Percentiles rank a stretch among this genome's conserved stretches.
phyloP scores from a whole-genome alignment of 495 filamentous ascomycete species.

The Penicillium desertorum region DNA sequence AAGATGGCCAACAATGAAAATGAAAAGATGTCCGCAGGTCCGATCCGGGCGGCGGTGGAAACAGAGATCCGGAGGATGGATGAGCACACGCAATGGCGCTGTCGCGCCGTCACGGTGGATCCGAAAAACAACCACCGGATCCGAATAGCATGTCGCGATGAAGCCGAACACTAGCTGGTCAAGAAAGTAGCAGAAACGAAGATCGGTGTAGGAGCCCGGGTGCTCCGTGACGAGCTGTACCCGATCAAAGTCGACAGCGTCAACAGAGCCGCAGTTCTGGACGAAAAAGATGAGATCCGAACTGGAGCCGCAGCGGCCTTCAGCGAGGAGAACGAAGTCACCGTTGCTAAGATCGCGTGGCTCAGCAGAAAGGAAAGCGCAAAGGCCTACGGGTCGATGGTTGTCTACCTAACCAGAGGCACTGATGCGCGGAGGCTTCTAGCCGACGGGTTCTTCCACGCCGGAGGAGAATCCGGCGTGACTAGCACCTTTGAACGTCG shows the following conservation, averaged over 20 bases:
- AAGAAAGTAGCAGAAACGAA: slow-evolving; percentile 29
- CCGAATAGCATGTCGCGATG: slow-evolving; percentile 1
- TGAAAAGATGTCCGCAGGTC: too few relatives aligned
- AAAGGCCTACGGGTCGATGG: slow-evolving; percentile 37
- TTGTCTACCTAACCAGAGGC: slow-evolving; percentile 34
- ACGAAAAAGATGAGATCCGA: slow-evolving; percentile 20
- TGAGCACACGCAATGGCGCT: background rate
- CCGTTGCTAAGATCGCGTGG: slow-evolving; percentile 30
- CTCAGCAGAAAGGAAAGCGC: slow-evolving; percentile 31
- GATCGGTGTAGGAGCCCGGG: slow-evolving; percentile 23
- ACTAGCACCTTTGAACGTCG: slow-evolving; percentile 30
- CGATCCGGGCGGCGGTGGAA: too few relatives aligned
- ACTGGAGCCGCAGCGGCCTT: slow-evolving; percentile 19
- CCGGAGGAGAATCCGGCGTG: slow-evolving; percentile 28
- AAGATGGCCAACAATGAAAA: too few relatives aligned
- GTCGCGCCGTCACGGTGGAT: slow-evolving; percentile 28
- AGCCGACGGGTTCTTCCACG: slow-evolving; percentile 31
- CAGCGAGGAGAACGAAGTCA: slow-evolving; percentile 24
- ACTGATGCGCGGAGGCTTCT: slow-evolving; percentile 29
- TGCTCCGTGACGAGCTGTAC: slow-evolving; percentile 35
- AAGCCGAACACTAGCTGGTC: slow-evolving; percentile 27
- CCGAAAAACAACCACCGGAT: slow-evolving; percentile 25
- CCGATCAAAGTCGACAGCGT: slow-evolving; percentile 36
- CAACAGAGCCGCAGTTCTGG: slow-evolving; percentile 30
- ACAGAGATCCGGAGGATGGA: too few relatives aligned